A percentile compares a stretch with the other conserved stretches of the same genome.
Evolutionary conservation across 768 basidiomycete genomes (phyloP).

Genomic region (Mycena capillaripes): DNA sequence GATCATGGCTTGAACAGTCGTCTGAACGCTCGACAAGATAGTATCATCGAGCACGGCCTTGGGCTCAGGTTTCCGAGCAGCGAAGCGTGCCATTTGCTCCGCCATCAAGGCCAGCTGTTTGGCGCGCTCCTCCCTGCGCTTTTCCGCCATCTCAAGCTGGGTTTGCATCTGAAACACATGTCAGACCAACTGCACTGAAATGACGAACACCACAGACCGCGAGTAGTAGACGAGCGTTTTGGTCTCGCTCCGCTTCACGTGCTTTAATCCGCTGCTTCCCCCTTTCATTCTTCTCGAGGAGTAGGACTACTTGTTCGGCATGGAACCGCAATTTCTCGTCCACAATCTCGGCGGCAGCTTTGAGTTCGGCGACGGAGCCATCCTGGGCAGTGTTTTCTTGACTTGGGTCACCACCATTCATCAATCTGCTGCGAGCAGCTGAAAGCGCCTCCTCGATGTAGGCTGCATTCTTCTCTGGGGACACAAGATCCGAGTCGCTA

Average conservation of each 20-base stretch:
- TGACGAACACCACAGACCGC: neutral
- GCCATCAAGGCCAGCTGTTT: neutral
- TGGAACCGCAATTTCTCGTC: neutral
- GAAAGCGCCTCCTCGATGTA: conserved; percentile 7
- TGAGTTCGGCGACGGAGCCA: neutral
- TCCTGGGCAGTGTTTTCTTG: neutral
- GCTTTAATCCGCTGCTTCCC: neutral
- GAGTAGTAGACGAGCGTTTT: neutral
- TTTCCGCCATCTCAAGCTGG: conserved; percentile 12
- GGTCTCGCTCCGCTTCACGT: neutral
- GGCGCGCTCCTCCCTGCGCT: neutral
- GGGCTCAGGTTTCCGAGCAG: neutral
- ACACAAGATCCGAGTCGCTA: neutral
- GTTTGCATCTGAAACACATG: conserved; percentile 12
- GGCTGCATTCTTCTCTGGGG: neutral
- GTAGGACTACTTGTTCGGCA: neutral
- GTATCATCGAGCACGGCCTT: conserved; percentile 19
- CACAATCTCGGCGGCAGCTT: neutral
- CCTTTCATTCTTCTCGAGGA: neutral
- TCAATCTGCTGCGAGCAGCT: neutral
- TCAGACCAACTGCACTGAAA: neutral
- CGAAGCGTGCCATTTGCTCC: neutral
- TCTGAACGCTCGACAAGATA: neutral
- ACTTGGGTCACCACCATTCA: neutral
- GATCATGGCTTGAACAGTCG: conserved; percentile 20